phyloP scores from a whole-genome alignment of 2,329 filamentous ascomycete genomes.

The Neofusicoccum umdonicola region DNA sequence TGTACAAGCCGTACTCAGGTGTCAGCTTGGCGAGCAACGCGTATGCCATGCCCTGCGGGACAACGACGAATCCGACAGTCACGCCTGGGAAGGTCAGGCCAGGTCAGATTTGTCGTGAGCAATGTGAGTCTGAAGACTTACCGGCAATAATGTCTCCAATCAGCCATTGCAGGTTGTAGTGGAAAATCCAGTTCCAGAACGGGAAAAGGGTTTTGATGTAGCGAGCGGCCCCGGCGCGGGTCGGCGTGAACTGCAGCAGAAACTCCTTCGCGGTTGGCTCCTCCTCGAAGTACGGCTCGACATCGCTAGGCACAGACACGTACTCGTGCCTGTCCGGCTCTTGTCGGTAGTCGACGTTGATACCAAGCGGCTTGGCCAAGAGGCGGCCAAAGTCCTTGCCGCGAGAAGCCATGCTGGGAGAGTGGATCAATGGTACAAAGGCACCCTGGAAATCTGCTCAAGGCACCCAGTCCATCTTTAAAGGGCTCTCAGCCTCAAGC shows the following conservation, averaged over 20 bases:
- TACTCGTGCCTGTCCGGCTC: constrained; percentile 2
- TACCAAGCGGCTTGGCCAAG: constrained; percentile 8
- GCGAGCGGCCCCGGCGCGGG: constrained; percentile 23
- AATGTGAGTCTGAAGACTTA: constrained; percentile 10
- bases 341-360: constrained; percentile 6
- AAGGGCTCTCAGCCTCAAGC: neutral
- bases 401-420: neutral
- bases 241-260: constrained; percentile 26
- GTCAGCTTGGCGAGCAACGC: constrained; percentile 74
- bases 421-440: constrained; percentile 1
- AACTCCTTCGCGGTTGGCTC: constrained; percentile 31
- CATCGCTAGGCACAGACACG: neutral
- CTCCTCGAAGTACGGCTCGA: constrained; percentile 27
- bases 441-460: neutral
- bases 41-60: constrained; percentile 95
- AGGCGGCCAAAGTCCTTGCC: neutral
- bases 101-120: neutral
- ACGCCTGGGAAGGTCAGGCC: constrained; percentile 33
- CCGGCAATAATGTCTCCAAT: constrained; percentile 32
- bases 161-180: constrained; percentile 34
- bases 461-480: constrained; percentile 4
- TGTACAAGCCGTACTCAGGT: constrained; percentile 82
- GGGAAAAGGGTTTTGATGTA: constrained; percentile 31
- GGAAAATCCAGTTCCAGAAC: constrained; percentile 26
- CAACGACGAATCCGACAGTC: constrained; percentile 73